Evolutionary conservation across 176 grass and related monocot species (phyloP).

Genomic region (Carex parvula): DNA sequence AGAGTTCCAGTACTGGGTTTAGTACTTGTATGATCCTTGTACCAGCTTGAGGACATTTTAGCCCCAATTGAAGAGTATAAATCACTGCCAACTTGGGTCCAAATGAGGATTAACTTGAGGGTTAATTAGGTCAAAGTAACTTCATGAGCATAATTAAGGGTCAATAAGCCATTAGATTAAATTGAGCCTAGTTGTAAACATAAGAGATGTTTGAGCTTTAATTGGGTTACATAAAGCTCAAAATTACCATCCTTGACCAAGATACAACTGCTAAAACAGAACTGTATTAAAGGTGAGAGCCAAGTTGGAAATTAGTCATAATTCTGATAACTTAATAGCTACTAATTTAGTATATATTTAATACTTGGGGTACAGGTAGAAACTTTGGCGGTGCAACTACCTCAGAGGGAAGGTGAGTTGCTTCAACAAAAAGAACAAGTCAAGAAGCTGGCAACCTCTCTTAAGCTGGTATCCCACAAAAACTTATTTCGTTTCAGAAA

Average conservation of each 20-base stretch:
- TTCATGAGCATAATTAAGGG: background rate
- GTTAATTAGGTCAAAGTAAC: background rate
- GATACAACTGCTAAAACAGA: background rate
- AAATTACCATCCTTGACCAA: background rate
- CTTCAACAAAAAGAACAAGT: conserved; percentile 80
- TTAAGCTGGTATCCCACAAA: conserved; percentile 52
- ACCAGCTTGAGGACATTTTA: background rate
- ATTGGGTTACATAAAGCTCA: background rate
- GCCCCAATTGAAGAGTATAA: background rate
- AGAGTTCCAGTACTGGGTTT: background rate
- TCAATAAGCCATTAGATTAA: background rate
- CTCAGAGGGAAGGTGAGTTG: conserved; percentile 82
- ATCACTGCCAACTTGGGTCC: background rate
- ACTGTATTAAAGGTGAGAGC: background rate
- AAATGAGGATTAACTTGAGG: background rate
- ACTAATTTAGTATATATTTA: background rate
- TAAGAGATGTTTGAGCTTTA: background rate
- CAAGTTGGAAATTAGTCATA: background rate
- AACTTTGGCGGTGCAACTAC: conserved; percentile 67
- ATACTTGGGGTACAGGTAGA: conserved; percentile 51
- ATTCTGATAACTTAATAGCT: conserved; percentile 5
- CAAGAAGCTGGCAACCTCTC: conserved; percentile 75
- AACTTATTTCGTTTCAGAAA: background rate
- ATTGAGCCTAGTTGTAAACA: background rate
- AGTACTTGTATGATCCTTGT: background rate